phyloP scores from a whole-genome alignment of 257 asterid species.

The Solanum etuberosum region DNA sequence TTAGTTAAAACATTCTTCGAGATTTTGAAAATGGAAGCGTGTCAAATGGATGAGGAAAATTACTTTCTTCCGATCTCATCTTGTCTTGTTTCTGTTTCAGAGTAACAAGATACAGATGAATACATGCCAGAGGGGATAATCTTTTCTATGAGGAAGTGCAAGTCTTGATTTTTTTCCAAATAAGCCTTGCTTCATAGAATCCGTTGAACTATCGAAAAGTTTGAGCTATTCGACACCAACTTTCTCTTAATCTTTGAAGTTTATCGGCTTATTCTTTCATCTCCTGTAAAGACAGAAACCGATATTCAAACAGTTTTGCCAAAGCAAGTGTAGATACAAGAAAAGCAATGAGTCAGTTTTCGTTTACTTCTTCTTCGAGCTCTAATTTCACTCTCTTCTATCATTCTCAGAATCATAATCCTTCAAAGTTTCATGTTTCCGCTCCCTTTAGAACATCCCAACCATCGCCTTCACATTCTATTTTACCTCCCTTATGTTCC shows the following conservation, averaged over 20 bases:
- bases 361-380: conserved; percentile 48
- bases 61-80: not conserved
- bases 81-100: not conserved
- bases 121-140: not conserved
- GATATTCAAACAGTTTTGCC: not conserved
- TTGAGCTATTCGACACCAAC: not conserved
- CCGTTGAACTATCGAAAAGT: not conserved
- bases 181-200: not conserved
- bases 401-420: conserved; percentile 31
- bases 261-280: not conserved
- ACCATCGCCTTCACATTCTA: conserved; percentile 17
- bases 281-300: not conserved
- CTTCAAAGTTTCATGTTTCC: conserved; percentile 30
- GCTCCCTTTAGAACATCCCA: conserved; percentile 28
- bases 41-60: not conserved
- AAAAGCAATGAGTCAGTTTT: conserved; percentile 35
- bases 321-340: not conserved
- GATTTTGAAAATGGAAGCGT: not conserved
- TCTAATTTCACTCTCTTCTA: conserved; percentile 48
- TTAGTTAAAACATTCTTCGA: not conserved
- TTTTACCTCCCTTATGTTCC: conserved; percentile 27
- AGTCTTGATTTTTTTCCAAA: not conserved
- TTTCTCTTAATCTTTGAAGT: not conserved
- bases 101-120: not conserved
- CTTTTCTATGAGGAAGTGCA: not conserved